A percentile compares a stretch with the other conserved stretches of the same genome.
These are phyloP conservation scores for Cyberlindnera maclurae DNA, from an alignment of 805 yeast genomes.

Conservation along the genomic window DNA sequence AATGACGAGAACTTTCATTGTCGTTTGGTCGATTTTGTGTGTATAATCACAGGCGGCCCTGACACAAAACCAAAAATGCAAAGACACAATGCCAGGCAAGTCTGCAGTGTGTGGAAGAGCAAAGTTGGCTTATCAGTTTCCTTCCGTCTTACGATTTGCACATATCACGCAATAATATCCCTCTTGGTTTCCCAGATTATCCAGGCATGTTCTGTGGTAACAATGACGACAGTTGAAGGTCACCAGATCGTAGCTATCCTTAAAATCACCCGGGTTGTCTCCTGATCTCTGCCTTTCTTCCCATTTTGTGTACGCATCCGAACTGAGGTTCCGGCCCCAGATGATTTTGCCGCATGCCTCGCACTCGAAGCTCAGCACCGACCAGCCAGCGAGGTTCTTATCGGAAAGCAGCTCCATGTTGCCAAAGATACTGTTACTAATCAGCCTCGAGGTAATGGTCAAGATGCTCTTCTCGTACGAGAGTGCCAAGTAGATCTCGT, in stretches of 20 bases:
- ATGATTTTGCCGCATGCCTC: constrained; percentile 68
- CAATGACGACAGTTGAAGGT: constrained; percentile 63
- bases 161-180: constrained; percentile 36
- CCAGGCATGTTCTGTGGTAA: constrained; percentile 53
- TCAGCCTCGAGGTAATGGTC: constrained; percentile 40
- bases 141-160: constrained; percentile 9
- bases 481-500: constrained; percentile 58
- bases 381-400: constrained; percentile 56
- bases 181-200: constrained; percentile 34
- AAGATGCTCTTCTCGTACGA: constrained; percentile 55
- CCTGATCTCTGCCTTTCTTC: constrained; percentile 34
- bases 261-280: constrained; percentile 3
- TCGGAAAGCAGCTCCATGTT: constrained; percentile 37
- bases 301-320: constrained; percentile 50
- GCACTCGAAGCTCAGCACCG: constrained; percentile 48
- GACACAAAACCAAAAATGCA: background rate
- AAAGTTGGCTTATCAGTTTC: background rate
- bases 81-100: no score
- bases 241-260: constrained; percentile 29
- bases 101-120: no score
- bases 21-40: background rate
- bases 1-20: background rate
- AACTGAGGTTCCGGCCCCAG: constrained; percentile 59
- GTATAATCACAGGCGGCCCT: background rate
- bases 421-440: constrained; percentile 49